Percentiles rank a stretch among this genome's conserved stretches.
These are phyloP conservation scores for Vanderwaltozyma tropicalis DNA, from an alignment of 805 yeast genomes.

Conservation along the genomic window DNA sequence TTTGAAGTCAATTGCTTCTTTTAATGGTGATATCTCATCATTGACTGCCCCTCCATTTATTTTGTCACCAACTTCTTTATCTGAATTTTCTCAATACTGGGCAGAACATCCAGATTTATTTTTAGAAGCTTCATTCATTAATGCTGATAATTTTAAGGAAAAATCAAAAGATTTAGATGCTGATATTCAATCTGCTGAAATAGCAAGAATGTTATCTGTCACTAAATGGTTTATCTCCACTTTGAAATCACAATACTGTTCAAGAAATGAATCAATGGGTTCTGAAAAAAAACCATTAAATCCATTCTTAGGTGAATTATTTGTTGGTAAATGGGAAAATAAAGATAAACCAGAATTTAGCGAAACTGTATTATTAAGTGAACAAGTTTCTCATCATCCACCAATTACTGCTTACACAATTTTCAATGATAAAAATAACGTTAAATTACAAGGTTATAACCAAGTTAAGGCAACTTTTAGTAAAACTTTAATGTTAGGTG, in stretches of 20 bases:
- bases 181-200: constrained; percentile 31
- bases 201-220: constrained; percentile 58
- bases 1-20: constrained; percentile 82
- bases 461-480: constrained; percentile 77
- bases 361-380: constrained; percentile 68
- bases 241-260: constrained; percentile 83
- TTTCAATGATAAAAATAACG: constrained; percentile 56
- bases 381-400: constrained; percentile 95
- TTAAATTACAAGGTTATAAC: constrained; percentile 74
- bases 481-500: constrained; percentile 60
- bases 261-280: constrained; percentile 82
- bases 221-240: constrained; percentile 86
- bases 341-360: constrained; percentile 45
- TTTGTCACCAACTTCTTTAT: constrained; percentile 77
- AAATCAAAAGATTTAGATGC: constrained; percentile 20
- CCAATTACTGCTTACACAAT: constrained; percentile 90
- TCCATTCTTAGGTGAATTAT: constrained; percentile 89
- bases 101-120: constrained; percentile 84
- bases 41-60: constrained; percentile 97
- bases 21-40: constrained; percentile 88
- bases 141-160: constrained; percentile 12
- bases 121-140: constrained; percentile 52
- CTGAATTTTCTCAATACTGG: constrained; percentile 94
- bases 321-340: constrained; percentile 77
- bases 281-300: constrained; percentile 92